phyloP scores from a whole-genome alignment of 1,284 basidiomycete genomes.

The Naganishia albida region DNA sequence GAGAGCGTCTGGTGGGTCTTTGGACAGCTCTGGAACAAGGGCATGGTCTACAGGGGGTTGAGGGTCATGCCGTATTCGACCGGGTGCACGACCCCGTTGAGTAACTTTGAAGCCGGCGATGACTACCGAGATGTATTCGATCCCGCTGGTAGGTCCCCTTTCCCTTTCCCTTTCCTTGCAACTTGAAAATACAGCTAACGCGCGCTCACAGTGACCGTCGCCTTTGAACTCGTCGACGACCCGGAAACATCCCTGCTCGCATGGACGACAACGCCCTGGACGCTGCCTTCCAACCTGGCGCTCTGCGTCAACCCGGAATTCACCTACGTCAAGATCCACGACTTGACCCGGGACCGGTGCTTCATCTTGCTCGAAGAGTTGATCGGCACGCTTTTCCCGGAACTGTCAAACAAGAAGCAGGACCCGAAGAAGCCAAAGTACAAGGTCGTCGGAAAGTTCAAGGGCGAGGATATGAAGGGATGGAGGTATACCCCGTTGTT shows the following conservation, averaged over 20 bases:
- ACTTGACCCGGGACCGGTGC: slow-evolving; percentile 81
- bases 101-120: slow-evolving; percentile 95
- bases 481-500: slow-evolving; percentile 97
- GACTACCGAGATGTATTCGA: slow-evolving; percentile 94
- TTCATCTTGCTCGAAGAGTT: slow-evolving; percentile 92
- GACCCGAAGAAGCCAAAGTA: slow-evolving; percentile 78
- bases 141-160: slow-evolving; percentile 72
- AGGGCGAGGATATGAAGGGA: slow-evolving; percentile 89
- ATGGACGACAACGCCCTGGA: slow-evolving; percentile 99
- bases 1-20: slow-evolving; percentile 99
- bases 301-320: slow-evolving; percentile 96
- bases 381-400: slow-evolving; percentile 90
- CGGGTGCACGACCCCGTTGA: slow-evolving; percentile 91
- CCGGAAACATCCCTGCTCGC: slow-evolving; percentile 87
- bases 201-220: slow-evolving; percentile 69
- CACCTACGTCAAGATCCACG: slow-evolving; percentile 96
- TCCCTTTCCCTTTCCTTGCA: neutral
- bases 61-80: slow-evolving; percentile 99
- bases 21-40: slow-evolving; percentile 84
- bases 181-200: too few relatives aligned
- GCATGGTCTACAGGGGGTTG: slow-evolving; percentile 90
- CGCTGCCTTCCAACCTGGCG: slow-evolving; percentile 90
- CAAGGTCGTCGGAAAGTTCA: slow-evolving; percentile 84
- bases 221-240: slow-evolving; percentile 92
- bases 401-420: slow-evolving; percentile 61